Base-by-base conservation (phyloP, 2,329 filamentous ascomycete species). In the Intubia oerlemansii region DNA sequence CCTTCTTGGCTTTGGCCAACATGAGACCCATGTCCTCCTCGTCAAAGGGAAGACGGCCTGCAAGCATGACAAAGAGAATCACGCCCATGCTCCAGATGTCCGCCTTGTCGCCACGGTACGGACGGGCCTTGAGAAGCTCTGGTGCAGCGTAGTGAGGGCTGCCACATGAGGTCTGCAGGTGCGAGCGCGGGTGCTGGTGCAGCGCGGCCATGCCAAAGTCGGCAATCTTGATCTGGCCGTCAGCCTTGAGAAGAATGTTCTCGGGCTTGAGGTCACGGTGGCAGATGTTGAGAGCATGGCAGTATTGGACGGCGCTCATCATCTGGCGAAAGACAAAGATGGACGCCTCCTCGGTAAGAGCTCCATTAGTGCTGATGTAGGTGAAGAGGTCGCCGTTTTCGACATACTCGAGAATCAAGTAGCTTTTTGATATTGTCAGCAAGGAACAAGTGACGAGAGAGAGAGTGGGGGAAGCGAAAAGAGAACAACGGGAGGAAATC, bases 151-250 rank as follows among this genome's bases (percentile, higher is more conserved):
- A 98, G 50, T 95, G 88, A 14, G 88, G 88, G 37, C 88, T 95
- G 13, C 88, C 88, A 42, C 88, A 98, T 5, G 85, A 81, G 1
- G 88, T 95, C 32, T 68, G 77, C 17, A 98, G 63, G 44, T 73
- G 72, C 38, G 81, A 73, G 7, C 70, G 74, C 15, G 68, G 63
- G 4, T 78, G 78, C 47, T 95, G 85, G 37, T 74, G 68, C 24
- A 95, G 59, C 4, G 85, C 85, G 25, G 88, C 88, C 84, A 98
- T 93, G 24, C 88, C 85, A 48, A 98, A 98, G 48, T 98, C 88
- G 29, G 85, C 85, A 41, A 98, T 72, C 52, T 95, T 98, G 48
- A 95, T 71, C 33, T 78, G 70, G 30, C 74, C 64, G 26, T 73
- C 57, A 4, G 58, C 57, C 32, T 82, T 82, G 28, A 98, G 61